Percentiles rank a stretch among this genome's conserved stretches.
phyloP scores from a whole-genome alignment of 306 rosid species.

The Benincasa hispida region DNA sequence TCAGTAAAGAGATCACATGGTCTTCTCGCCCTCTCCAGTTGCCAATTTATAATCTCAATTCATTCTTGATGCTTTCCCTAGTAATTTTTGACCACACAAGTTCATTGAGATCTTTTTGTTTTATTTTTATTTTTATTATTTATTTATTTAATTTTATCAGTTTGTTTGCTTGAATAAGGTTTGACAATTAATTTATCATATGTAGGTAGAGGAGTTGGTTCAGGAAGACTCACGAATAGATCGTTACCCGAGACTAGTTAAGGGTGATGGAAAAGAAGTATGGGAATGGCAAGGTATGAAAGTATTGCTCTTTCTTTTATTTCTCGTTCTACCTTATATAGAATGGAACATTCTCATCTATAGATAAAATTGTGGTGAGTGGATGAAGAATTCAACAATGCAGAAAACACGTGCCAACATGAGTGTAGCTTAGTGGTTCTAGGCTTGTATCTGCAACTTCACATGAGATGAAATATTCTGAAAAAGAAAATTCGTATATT shows the following conservation, averaged over 20 bases:
- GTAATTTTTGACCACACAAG: not conserved
- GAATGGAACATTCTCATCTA: not conserved
- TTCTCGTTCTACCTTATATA: not conserved
- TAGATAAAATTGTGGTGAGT: not conserved
- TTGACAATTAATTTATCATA: not conserved
- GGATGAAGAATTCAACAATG: not conserved
- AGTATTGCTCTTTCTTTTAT: not conserved
- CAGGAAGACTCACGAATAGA: slow-evolving; percentile 86
- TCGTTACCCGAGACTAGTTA: slow-evolving; percentile 74
- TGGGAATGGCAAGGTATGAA: slow-evolving; percentile 84
- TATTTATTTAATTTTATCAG: not conserved
- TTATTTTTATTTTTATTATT: too few species aligned
- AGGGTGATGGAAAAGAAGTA: slow-evolving; percentile 83
- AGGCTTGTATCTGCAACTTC: not conserved
- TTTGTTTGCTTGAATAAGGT: not conserved
- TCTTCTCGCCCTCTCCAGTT: not conserved
- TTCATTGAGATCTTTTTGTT: too few species aligned
- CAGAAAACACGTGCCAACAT: not conserved
- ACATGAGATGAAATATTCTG: not conserved
- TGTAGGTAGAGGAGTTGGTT: slow-evolving; percentile 79
- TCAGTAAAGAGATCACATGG: not conserved
- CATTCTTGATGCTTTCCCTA: not conserved
- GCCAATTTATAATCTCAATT: not conserved
- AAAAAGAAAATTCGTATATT: not conserved
- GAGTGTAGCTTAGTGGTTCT: not conserved